These are phyloP conservation scores for Cutaneotrichosporon arboriforme DNA, from an alignment of 1,284 basidiomycete genomes.

Conservation along the genomic window DNA sequence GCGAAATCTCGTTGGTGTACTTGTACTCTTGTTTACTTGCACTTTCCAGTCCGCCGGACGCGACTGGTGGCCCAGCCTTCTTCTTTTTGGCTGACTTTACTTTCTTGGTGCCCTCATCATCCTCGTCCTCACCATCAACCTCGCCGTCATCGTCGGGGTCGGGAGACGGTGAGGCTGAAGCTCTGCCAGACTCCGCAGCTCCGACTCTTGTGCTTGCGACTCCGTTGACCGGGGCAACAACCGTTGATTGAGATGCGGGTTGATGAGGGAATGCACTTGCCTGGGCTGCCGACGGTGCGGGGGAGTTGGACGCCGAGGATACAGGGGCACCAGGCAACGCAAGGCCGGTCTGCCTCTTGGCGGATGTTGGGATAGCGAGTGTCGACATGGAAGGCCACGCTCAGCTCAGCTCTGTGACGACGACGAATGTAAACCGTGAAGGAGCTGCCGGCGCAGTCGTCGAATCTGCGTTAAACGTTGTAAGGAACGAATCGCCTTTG, in stretches of 20 bases:
- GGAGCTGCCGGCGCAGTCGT: too few species aligned
- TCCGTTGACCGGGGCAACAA: not conserved
- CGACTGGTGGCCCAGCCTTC: slow-evolving; percentile 15
- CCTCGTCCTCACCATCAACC: slow-evolving; percentile 35
- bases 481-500: too few species aligned
- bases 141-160: slow-evolving; percentile 31
- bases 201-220: not conserved
- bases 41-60: slow-evolving; percentile 4
- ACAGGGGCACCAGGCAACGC: slow-evolving; percentile 13
- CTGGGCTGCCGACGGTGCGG: slow-evolving; percentile 1
- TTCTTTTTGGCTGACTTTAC: slow-evolving; percentile 23
- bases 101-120: slow-evolving; percentile 22
- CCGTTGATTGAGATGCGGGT: not conserved
- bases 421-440: too few species aligned
- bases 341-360: slow-evolving; percentile 13
- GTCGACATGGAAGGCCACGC: slow-evolving; percentile 2
- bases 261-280: not conserved
- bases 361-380: slow-evolving; percentile 8
- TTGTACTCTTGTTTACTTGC: slow-evolving; percentile 55
- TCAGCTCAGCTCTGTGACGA: not conserved
- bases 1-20: slow-evolving; percentile 73
- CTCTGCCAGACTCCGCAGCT: not conserved
- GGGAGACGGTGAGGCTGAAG: slow-evolving; percentile 20
- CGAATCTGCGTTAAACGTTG: too few species aligned
- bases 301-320: slow-evolving; percentile 6